Percentiles rank a stretch among this genome's conserved stretches.
These are phyloP conservation scores for Zychaea mexicana DNA, from an alignment of 371 early-diverging fungal genomes.

Conservation along the genomic window DNA sequence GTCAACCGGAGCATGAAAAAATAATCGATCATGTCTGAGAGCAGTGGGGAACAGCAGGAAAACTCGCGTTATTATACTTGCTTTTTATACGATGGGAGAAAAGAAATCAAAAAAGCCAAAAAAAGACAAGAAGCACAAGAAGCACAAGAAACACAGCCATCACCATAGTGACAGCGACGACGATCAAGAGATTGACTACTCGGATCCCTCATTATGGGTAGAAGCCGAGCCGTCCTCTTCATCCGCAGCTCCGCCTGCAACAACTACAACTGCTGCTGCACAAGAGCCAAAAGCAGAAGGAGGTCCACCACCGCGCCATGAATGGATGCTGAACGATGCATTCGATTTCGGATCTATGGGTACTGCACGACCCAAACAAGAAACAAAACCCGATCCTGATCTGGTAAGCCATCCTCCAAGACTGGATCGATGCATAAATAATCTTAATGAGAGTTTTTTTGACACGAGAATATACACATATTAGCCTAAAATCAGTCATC, in stretches of 20 bases:
- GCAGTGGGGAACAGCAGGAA: too few relatives aligned
- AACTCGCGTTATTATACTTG: not conserved
- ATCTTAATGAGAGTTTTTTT: not conserved
- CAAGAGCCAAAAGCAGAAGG: slow-evolving; percentile 6
- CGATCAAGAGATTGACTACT: slow-evolving; percentile 42
- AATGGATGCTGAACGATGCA: slow-evolving; percentile 49
- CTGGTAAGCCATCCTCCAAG: slow-evolving; percentile 18
- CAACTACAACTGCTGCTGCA: not conserved
- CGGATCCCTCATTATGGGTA: slow-evolving; percentile 52
- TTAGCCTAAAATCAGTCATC: slow-evolving; percentile 51
- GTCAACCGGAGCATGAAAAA: not conserved
- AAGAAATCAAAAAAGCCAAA: slow-evolving; percentile 38
- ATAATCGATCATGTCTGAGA: too few relatives aligned
- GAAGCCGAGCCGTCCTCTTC: slow-evolving; percentile 30
- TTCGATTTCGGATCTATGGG: slow-evolving; percentile 50
- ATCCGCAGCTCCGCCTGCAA: not conserved
- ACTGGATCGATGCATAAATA: slow-evolving; percentile 1
- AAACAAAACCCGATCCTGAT: slow-evolving; percentile 41
- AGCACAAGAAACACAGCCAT: slow-evolving; percentile 9
- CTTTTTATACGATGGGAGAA: slow-evolving; percentile 35
- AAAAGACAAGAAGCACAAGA: slow-evolving; percentile 45
- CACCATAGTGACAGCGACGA: slow-evolving; percentile 11
- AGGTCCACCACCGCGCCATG: slow-evolving; percentile 28
- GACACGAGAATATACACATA: not conserved
- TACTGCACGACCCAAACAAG: slow-evolving; percentile 21